Evolutionary conservation across 768 basidiomycete species (phyloP).

Genomic region (Epithele typhae): DNA sequence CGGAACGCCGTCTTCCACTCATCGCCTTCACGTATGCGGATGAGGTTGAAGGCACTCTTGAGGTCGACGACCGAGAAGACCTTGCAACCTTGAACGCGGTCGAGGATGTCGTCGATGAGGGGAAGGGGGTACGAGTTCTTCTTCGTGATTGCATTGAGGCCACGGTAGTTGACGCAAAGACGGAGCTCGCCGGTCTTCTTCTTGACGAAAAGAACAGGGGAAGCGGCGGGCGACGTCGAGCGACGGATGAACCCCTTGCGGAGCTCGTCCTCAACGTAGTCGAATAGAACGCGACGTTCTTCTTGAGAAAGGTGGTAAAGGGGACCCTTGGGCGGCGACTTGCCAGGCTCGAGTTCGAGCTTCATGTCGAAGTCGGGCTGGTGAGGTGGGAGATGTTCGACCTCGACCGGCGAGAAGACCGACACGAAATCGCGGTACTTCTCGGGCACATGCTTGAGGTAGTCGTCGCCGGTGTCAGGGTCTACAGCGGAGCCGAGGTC

Average conservation of each 20-base stretch:
- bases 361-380: constrained; percentile 6
- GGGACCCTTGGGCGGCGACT: constrained; percentile 22
- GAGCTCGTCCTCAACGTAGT: constrained; percentile 35
- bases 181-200: constrained; percentile 23
- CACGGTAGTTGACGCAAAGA: constrained; percentile 25
- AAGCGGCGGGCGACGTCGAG: constrained; percentile 22
- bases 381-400: constrained; percentile 6
- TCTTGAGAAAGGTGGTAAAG: constrained; percentile 20
- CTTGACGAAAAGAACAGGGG: constrained; percentile 25
- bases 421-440: constrained; percentile 20
- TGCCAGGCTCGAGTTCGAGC: constrained; percentile 29
- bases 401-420: constrained; percentile 7
- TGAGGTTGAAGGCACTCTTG: constrained; percentile 35
- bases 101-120: constrained; percentile 28
- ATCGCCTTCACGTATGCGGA: constrained; percentile 32
- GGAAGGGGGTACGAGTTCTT: constrained; percentile 33
- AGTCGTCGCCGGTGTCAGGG: background rate
- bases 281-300: constrained; percentile 30
- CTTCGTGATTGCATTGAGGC: constrained; percentile 30
- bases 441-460: constrained; percentile 1
- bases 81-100: constrained; percentile 14
- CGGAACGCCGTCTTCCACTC: constrained; percentile 38
- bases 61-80: constrained; percentile 38
- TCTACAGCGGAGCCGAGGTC: background rate
- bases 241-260: constrained; percentile 26